Base-by-base conservation (phyloP, 257 asterid genomes). In the Nicotiana benthamiana region DNA sequence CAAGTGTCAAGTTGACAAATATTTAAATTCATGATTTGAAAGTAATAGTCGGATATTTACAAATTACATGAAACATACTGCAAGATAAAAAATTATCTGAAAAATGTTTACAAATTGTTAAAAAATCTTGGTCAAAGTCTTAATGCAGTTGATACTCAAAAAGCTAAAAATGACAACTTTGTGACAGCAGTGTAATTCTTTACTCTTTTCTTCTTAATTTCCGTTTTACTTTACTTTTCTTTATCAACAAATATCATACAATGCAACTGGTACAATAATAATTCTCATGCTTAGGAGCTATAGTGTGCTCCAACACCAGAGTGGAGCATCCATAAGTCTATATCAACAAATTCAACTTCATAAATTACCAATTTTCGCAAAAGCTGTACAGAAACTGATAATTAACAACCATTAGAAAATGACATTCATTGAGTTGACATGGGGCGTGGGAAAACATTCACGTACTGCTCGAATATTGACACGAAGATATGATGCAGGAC, bases 401-500 rank as follows among this genome's bases (percentile, higher is more conserved):
- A 72, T 72, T 46, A 48, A 46, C 60, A 46, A 72, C 60, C 40
- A 6, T 22, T 22, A 13, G 78, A 46, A 46, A 72, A 72, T 24
- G 61, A 15, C 15, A 72, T 24, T 46, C 78, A 72, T 7, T 46
- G 22, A 46, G 78, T 46, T 72, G 60, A 24, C 20, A 52, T 72
- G 60, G 57, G 62, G 56, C 36, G 24, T 24, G 32, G 60, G 75
- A 26, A 63, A 79, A 61, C 78, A 77, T 82, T 22, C 56, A 87
- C 97, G 92, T 85, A 95, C 99, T 79, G 99, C 99, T 90, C 99
- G 94, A 67, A 95, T 93, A 85, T 95, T 93, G 83, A 92, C 79
- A 59, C 99, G 99, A 83, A 95, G 90, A 59, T 98, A 95, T 75
- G 92, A 65, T 36, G 99, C 99, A 86, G 99, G 99, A 59, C 98